Evolutionary conservation across 305 asterid genomes (phyloP), one percentile per base, ranked within the genome.

Genomic region (Fraxinus xanthoxyloides): DNA sequence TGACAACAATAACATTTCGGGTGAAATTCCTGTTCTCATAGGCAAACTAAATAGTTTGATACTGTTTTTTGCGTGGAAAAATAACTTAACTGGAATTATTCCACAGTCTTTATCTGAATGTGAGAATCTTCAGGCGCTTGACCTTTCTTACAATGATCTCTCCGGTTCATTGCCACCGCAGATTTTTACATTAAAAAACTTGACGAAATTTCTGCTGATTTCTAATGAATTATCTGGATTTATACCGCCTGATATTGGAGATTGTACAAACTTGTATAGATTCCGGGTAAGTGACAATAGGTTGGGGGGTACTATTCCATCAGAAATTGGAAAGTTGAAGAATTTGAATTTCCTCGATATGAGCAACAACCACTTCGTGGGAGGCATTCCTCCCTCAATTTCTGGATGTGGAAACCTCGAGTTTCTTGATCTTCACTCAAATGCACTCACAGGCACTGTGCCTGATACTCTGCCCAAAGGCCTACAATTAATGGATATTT

Each of bases 361-460:
- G 94, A 86, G 93, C 73, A 89, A 80, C 61, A 96, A 96, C 72
- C 94, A 72, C 31, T 87, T 96, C 7, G 89, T 85, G 74, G 99
- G 99, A 32, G 85, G 79, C 59, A 87, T 94, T 77, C 97, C 99
- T 23, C 86, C 86, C 36, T 82, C 98, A 7, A 82, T 96, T 75
- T 90, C 96, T 0, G 91, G 89, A 1, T 93, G 97, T 30, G 88
- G 84, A 63, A 88, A 79, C 63, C 98, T 96, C 6, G 92, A 93
- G 87, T 96, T 96, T 92, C 98, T 96, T 83, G 99, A 96, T 90
- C 92, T 96, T 74, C 98, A 92, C 79, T 88, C 97, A 1, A 96
- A 96, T 74, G 91, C 87, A 26, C 38, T 96, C 31, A 84, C 87
- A 28, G 96, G 99, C 72, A 81, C 94, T 79, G 76, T 96, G 35